These are phyloP conservation scores for Millerozyma miso DNA, from an alignment of 805 yeast genomes.

Conservation along the genomic window DNA sequence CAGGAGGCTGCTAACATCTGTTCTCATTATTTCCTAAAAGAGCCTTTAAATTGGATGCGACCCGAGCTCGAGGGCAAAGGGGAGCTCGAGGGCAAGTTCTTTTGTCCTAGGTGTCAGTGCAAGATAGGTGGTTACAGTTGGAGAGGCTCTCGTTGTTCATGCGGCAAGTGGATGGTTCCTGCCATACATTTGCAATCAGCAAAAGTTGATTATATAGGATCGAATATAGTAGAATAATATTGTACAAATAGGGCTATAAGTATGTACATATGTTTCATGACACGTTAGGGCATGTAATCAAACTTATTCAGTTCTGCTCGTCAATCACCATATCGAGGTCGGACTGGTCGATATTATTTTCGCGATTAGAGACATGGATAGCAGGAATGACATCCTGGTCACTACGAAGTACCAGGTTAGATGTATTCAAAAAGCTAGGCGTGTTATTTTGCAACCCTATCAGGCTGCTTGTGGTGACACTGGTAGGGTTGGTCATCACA, in stretches of 20 bases:
- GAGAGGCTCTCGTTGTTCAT: constrained; percentile 92
- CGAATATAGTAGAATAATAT: not conserved
- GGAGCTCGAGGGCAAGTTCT: constrained; percentile 79
- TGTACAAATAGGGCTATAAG: not conserved
- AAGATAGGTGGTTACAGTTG: constrained; percentile 92
- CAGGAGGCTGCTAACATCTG: constrained; percentile 59
- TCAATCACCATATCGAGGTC: constrained; percentile 45
- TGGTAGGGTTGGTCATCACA: constrained; percentile 17
- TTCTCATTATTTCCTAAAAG: constrained; percentile 74
- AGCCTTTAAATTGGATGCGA: constrained; percentile 92
- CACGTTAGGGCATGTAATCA: constrained; percentile 6
- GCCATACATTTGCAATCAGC: constrained; percentile 78
- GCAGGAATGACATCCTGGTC: constrained; percentile 1
- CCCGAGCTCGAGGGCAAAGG: constrained; percentile 62
- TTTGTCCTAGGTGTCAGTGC: constrained; percentile 77
- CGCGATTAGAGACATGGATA: constrained; percentile 8
- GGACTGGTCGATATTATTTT: constrained; percentile 26
- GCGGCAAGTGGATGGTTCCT: constrained; percentile 95
- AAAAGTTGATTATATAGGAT: constrained; percentile 65
- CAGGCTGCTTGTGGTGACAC: constrained; percentile 9
- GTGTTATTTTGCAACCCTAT: constrained; percentile 4
- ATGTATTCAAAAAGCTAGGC: constrained; percentile 1
- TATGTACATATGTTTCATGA: not conserved
- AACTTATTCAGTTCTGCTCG: constrained; percentile 12
- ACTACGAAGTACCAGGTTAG: not conserved